Evolutionary conservation across 176 grass and related monocot species (phyloP).

Genomic region (Avena sativa): DNA sequence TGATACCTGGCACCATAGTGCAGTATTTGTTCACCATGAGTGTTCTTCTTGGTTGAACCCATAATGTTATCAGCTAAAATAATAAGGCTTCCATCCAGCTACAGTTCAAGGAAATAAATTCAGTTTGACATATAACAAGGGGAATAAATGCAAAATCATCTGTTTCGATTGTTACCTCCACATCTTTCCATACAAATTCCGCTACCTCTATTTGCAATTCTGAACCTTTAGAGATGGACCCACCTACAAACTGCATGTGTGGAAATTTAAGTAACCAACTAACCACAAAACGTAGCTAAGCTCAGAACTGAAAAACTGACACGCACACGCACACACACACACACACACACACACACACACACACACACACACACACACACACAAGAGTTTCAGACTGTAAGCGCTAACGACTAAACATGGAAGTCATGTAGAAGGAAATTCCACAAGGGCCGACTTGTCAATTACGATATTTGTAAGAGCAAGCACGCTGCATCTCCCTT

Average conservation of each 20-base stretch:
- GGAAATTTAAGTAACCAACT: conserved; percentile 35
- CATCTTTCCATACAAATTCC: conserved; percentile 92
- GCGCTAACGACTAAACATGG: conserved; percentile 24
- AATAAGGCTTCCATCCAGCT: conserved; percentile 90
- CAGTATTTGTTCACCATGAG: conserved; percentile 65
- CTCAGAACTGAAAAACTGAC: not conserved
- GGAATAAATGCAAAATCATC: conserved; percentile 19
- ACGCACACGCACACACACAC: too few species aligned
- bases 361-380: not conserved
- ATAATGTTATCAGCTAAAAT: conserved; percentile 86
- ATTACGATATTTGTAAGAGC: conserved; percentile 22
- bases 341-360: too few species aligned
- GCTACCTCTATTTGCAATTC: conserved; percentile 95
- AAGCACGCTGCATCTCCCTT: not conserved
- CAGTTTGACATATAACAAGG: not conserved
- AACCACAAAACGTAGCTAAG: conserved; percentile 1
- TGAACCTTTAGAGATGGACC: conserved; percentile 78
- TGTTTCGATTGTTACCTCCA: conserved; percentile 66
- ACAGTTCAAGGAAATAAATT: conserved; percentile 45
- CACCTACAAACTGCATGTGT: conserved; percentile 70
- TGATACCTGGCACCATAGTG: conserved; percentile 75
- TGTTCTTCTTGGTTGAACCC: conserved; percentile 71
- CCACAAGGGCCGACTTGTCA: not conserved
- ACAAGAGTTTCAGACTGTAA: conserved; percentile 35
- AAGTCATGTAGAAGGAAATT: not conserved